Evolutionary conservation across 2,329 filamentous ascomycete genomes (phyloP).

Genomic region (Ceratocystis papillata): DNA sequence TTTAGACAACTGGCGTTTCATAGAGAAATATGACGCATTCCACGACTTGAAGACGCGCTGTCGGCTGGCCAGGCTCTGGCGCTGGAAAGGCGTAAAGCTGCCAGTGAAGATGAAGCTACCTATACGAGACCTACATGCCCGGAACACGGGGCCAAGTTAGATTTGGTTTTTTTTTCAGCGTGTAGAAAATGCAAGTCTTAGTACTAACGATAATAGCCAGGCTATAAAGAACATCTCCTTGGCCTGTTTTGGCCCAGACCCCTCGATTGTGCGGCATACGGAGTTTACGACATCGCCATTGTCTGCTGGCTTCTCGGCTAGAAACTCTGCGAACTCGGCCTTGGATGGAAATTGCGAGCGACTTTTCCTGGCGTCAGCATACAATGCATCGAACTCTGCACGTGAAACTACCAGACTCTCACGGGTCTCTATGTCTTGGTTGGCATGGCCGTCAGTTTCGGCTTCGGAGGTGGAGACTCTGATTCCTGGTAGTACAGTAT

Average conservation of each 20-base stretch:
- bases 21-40: conserved; percentile 45
- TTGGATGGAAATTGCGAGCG: conserved; percentile 35
- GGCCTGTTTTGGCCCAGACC: conserved; percentile 30
- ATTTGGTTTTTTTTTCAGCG: background rate
- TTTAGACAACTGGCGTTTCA: conserved; percentile 46
- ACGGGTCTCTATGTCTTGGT: conserved; percentile 30
- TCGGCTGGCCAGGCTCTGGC: conserved; percentile 50
- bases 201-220: conserved; percentile 37
- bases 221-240: conserved; percentile 35
- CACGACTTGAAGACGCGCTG: conserved; percentile 53
- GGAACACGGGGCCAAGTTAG: background rate
- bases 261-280: conserved; percentile 36
- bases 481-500: conserved; percentile 52
- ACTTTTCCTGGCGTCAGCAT: conserved; percentile 33
- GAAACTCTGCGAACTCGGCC: conserved; percentile 41
- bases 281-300: conserved; percentile 44
- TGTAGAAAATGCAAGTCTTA: background rate
- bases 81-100: conserved; percentile 49
- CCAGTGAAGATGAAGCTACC: conserved; percentile 58
- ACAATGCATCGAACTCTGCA: conserved; percentile 39
- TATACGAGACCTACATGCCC: conserved; percentile 44
- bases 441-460: background rate
- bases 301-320: conserved; percentile 42
- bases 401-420: conserved; percentile 34
- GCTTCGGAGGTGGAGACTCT: conserved; percentile 30